Conservation (phyloP, 768 basidiomycete species). For the Mycena rosella region DNA sequence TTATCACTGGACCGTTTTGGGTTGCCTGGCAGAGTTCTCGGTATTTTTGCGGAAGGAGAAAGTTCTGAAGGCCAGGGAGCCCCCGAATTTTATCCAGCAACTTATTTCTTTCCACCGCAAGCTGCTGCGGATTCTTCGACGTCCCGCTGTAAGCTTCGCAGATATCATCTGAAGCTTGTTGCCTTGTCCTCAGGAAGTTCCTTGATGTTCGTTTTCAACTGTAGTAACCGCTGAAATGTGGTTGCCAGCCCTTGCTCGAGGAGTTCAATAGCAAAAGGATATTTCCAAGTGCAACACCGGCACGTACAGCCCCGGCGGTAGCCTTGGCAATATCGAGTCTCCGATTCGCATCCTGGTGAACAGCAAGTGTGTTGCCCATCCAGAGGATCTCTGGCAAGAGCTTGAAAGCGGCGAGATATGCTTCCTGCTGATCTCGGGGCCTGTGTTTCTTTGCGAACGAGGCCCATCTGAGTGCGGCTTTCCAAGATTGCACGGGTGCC, state of each 20-base stretch:
- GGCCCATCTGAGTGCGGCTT: neutral
- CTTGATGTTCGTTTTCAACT: too few relatives aligned
- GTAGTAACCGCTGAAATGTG: too few relatives aligned
- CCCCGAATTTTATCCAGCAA: too few relatives aligned
- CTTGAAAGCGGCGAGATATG: neutral
- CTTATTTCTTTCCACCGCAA: too few relatives aligned
- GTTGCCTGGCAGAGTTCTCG: too few relatives aligned
- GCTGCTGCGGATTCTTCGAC: too few relatives aligned
- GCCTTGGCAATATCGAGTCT: neutral
- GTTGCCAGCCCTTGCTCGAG: neutral
- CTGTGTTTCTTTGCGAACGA: neutral
- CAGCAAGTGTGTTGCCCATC: neutral
- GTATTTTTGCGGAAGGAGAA: too few relatives aligned
- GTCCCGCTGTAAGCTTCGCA: too few relatives aligned
- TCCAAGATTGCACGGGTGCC: neutral
- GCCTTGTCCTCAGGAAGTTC: too few relatives aligned
- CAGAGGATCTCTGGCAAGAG: constrained; percentile 1
- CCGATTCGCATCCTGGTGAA: neutral
- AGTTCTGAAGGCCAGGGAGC: too few relatives aligned
- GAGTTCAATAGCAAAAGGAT: neutral
- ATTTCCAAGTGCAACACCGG: neutral
- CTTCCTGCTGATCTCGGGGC: neutral
- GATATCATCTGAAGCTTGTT: too few relatives aligned
- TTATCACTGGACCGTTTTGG: too few relatives aligned
- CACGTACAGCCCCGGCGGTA: neutral